Evolutionary conservation across 768 basidiomycete genomes (phyloP).

Genomic region (Pleurotus cornucopiae): DNA sequence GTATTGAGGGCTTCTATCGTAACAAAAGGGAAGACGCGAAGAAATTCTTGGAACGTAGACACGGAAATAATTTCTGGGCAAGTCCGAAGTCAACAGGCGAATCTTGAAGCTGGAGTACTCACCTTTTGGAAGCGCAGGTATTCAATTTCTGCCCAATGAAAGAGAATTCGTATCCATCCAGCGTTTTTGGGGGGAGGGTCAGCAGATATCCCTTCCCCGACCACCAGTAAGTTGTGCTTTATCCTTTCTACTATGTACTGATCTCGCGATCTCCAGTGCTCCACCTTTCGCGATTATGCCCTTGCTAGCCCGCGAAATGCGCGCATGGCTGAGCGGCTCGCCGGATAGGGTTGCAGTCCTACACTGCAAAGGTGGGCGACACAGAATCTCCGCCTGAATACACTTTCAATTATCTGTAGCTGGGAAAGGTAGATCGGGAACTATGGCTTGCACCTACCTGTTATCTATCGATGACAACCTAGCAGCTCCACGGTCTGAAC

Average conservation of each 20-base stretch:
- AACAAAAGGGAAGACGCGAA: constrained; percentile 75
- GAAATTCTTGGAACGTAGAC: constrained; percentile 67
- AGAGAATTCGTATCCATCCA: constrained; percentile 76
- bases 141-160: constrained; percentile 84
- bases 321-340: constrained; percentile 63
- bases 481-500: constrained; percentile 41
- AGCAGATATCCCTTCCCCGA: constrained; percentile 89
- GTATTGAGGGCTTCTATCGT: constrained; percentile 75
- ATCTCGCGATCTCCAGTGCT: constrained; percentile 36
- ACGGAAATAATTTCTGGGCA: constrained; percentile 70
- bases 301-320: constrained; percentile 71
- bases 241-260: neutral
- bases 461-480: constrained; percentile 52
- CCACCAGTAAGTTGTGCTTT: constrained; percentile 61
- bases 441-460: constrained; percentile 79
- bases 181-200: constrained; percentile 67
- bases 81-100: neutral
- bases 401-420: constrained; percentile 30
- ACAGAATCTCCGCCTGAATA: neutral
- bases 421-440: constrained; percentile 83
- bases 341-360: constrained; percentile 70
- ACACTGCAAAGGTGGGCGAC: constrained; percentile 73
- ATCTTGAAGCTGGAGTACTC: neutral
- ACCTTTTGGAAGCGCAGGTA: constrained; percentile 25
- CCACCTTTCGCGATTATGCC: constrained; percentile 76